Evolutionary conservation across 345 rosid species (phyloP).

Genomic region (Tarenaya hassleriana): DNA sequence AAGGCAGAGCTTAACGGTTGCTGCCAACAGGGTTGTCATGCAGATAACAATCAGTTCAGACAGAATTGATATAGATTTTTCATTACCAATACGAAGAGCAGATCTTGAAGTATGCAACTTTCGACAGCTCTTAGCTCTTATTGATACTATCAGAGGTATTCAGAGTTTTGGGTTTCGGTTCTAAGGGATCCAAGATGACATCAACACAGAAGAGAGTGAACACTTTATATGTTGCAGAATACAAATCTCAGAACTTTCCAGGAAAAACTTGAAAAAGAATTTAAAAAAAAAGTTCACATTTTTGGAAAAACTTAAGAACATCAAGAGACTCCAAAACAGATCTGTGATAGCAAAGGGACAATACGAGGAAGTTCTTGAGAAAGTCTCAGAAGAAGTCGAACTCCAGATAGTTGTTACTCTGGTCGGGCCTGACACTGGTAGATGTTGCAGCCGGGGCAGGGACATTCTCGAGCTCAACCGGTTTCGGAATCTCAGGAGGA

Average conservation of each 20-base stretch:
- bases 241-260: slow-evolving; percentile 12
- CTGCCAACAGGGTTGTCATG: slow-evolving; percentile 60
- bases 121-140: too few species aligned
- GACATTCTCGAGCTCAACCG: slow-evolving; percentile 42
- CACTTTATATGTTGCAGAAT: too few species aligned
- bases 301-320: not conserved
- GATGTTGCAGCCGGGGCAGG: slow-evolving; percentile 33
- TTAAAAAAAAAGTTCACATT: slow-evolving; percentile 7
- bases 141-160: too few species aligned
- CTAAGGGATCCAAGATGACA: too few species aligned
- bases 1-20: slow-evolving; percentile 42
- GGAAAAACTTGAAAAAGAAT: slow-evolving; percentile 15
- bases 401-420: slow-evolving; percentile 46
- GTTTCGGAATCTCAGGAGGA: slow-evolving; percentile 74
- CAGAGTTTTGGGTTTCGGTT: too few species aligned
- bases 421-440: slow-evolving; percentile 43
- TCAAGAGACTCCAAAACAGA: too few species aligned
- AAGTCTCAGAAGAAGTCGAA: slow-evolving; percentile 60
- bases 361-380: slow-evolving; percentile 18
- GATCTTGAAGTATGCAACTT: too few species aligned
- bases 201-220: too few species aligned
- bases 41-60: too few species aligned
- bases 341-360: slow-evolving; percentile 16
- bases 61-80: too few species aligned
- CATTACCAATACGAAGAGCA: too few species aligned